Evolutionary conservation across 2,329 filamentous ascomycete genomes (phyloP).

Genomic region (Fusarium piperis): DNA sequence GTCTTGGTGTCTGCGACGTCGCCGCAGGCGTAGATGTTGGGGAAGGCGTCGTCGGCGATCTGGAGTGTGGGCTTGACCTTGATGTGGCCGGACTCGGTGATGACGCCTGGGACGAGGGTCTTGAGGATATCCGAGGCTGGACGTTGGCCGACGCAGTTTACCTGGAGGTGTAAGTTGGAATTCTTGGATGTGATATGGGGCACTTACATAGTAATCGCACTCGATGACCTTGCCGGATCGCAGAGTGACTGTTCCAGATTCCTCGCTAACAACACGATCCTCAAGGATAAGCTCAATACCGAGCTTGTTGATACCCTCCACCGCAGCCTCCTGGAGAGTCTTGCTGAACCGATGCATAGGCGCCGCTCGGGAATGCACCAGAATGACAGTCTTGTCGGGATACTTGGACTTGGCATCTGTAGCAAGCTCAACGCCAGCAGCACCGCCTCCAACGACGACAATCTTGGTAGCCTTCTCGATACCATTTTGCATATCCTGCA

Average conservation of each 20-base stretch:
- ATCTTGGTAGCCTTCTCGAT: conserved; percentile 56
- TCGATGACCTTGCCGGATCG: conserved; percentile 55
- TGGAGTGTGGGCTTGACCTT: conserved; percentile 67
- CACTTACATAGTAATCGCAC: conserved; percentile 61
- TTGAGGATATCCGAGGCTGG: conserved; percentile 63
- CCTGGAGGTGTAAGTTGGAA: conserved; percentile 46
- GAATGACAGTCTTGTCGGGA: conserved; percentile 63
- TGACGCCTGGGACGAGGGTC: conserved; percentile 52
- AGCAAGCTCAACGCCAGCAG: conserved; percentile 70
- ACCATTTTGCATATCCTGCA: conserved; percentile 57
- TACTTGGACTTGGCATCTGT: conserved; percentile 66
- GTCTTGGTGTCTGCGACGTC: conserved; percentile 66
- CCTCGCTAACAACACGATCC: conserved; percentile 55
- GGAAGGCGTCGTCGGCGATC: conserved; percentile 56
- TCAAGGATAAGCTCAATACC: conserved; percentile 62
- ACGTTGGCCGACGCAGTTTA: conserved; percentile 68
- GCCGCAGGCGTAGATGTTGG: conserved; percentile 70
- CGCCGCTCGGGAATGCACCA: conserved; percentile 65
- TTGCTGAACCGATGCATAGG: conserved; percentile 64
- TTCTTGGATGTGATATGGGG: not conserved
- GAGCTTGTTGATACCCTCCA: conserved; percentile 55
- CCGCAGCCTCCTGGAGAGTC: conserved; percentile 51
- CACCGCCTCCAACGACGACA: conserved; percentile 67
- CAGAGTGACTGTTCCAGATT: conserved; percentile 53
- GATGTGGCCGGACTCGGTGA: conserved; percentile 61